phyloP scores from a whole-genome alignment of 1,139 yeast species.

The Candida glucosophila region DNA sequence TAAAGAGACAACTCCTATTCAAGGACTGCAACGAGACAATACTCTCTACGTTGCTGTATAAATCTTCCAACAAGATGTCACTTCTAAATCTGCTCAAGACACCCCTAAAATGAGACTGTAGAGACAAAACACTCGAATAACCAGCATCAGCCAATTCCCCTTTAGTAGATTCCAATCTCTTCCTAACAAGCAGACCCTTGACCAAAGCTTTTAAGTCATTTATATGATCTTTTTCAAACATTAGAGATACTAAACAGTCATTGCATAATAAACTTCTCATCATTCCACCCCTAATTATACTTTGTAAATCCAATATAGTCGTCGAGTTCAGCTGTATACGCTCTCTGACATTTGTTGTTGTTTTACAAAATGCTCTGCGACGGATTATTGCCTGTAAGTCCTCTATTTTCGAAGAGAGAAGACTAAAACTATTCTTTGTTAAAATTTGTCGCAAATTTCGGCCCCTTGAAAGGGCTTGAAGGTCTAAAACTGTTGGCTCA shows the following conservation, averaged over 20 bases:
- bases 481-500: conserved; percentile 15
- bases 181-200: conserved; percentile 36
- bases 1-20: conserved; percentile 35
- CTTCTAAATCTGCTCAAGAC: conserved; percentile 42
- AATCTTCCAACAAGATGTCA: conserved; percentile 44
- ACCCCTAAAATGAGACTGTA: conserved; percentile 35
- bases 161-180: conserved; percentile 13
- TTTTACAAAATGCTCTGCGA: no score
- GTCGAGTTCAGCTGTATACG: background rate
- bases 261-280: conserved; percentile 39
- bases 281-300: conserved; percentile 45
- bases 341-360: conserved; percentile 18
- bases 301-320: conserved; percentile 32
- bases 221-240: conserved; percentile 30
- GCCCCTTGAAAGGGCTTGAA: conserved; percentile 32
- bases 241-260: conserved; percentile 32
- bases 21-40: conserved; percentile 42
- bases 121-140: conserved; percentile 15
- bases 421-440: conserved; percentile 7
- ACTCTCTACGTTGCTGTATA: conserved; percentile 32
- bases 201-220: conserved; percentile 34
- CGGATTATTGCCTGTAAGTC: conserved; percentile 30
- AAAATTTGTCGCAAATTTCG: conserved; percentile 14
- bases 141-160: conserved; percentile 14
- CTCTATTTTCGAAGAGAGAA: conserved; percentile 10